Evolutionary conservation across 768 basidiomycete species (phyloP), one percentile per base, ranked within the genome.

Genomic region (Suillus subalutaceus): DNA sequence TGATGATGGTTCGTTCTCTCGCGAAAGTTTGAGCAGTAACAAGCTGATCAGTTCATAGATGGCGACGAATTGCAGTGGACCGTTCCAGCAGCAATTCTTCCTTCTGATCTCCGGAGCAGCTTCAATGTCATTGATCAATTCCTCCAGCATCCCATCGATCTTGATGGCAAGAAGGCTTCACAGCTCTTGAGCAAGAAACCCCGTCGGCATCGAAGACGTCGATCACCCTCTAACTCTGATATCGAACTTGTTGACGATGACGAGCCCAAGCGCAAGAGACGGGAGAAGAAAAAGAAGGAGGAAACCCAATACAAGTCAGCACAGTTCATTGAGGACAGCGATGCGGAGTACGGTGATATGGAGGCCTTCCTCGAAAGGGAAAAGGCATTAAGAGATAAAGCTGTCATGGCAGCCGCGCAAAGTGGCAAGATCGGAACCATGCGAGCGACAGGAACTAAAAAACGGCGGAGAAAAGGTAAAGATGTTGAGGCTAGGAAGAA

Each of bases 251-350:
- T 67, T 38, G 73, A 74, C 30, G 80, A 78, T 38, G 82, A 80
- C 44, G 76, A 74, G 53, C 72, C 76, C 65, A 73, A 72, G 69
- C 76, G 72, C 30, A 74, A 71, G 66, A 82, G 79, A 79, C 69
- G 78, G 72, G 79, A 79, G 65, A 87, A 83, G 75, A 88, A 85
- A 76, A 82, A 80, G 70, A 89, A 86, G 74, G 91, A 92, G 74
- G 85, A 86, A 74, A 85, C 88, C 79, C 81, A 81, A 66, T 96
- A 92, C 83, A 95, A 94, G 76, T 93, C 91, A 8, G 94, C 93
- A 12, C 90, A 93, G 75, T 93, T 96, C 75, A 95, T 97, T 74
- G 89, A 92, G 73, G 95, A 97, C 78, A 94, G 92, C 68, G 96
- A 97, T 71, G 90, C 83, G 64, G 93, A 94, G 75, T 87, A 87